Base-by-base conservation (phyloP, 202 grass and related monocot genomes). In the Panicum virgatum region DNA sequence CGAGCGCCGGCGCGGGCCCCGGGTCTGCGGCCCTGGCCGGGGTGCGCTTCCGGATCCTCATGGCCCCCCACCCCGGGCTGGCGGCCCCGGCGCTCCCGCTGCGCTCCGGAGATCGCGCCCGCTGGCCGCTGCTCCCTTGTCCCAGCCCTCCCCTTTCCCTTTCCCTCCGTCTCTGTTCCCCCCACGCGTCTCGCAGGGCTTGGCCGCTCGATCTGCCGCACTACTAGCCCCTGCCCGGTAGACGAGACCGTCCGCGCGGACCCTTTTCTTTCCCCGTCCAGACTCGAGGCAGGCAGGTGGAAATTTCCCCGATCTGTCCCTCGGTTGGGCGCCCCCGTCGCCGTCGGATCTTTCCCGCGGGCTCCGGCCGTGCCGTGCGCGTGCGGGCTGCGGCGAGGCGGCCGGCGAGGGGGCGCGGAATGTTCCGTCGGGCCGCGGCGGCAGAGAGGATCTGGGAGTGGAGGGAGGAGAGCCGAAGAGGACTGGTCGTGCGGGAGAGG, bases 41-140 rank as follows among this genome's bases (percentile, higher is more conserved):
- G 4, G 77, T 46, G 77, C 82, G 82, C 82, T 85, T 89, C 19
- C 87, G 71, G 82, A 85, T 89, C 63, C 82, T 85, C 87, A 89
- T 89, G 53, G 18, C 4, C 36, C 25, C 12, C 11, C 22, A 20
- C n/a, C n/a, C n/a, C n/a, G n/a, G n/a, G n/a, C n/a, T n/a, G n/a
- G n/a, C n/a, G n/a, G n/a, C n/a, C n/a, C n/a, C n/a, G n/a, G n/a
- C n/a, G n/a, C n/a, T n/a, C n/a, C n/a, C n/a, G n/a, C n/a, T n/a
- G n/a, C 53, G 29, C 63, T 6, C 66, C 42, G 23, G 42, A 46
- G 68, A 73, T 72, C 37, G 64, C 23, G 66, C n/a, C 30, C 22
- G 27, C 12, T 25, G 9, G 37, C 23, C 8, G 15, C 18, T 7
- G 1, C 18, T 2, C 15, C n/a, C n/a, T n/a, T n/a, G n/a, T n/a